These are phyloP conservation scores for Trichoderma lentiforme DNA, from an alignment of 2,329 filamentous ascomycete species.

Conservation along the genomic window DNA sequence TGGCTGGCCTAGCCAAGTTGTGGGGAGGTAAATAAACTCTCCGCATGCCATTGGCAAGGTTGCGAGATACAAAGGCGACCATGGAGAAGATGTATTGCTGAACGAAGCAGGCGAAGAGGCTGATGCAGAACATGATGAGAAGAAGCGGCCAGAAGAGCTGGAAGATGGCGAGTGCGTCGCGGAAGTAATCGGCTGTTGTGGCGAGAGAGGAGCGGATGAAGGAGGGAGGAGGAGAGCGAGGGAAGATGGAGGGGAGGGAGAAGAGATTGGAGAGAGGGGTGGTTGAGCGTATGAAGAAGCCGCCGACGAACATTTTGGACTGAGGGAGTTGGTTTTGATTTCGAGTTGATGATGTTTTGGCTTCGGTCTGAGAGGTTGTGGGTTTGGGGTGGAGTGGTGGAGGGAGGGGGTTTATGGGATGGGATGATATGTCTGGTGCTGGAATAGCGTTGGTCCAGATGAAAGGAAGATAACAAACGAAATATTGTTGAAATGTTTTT, in stretches of 20 bases:
- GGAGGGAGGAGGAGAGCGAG: background rate
- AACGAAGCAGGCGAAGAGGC: background rate
- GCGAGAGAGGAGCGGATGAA: background rate
- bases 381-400: background rate
- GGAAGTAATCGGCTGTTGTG: background rate
- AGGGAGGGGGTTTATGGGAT: background rate
- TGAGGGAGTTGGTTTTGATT: background rate
- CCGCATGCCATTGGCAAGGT: background rate
- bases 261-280: background rate
- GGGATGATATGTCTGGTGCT: background rate
- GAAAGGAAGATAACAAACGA: background rate
- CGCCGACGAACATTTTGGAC: background rate
- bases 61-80: background rate
- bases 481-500: background rate
- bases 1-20: background rate
- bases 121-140: background rate
- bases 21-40: background rate
- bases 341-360: background rate
- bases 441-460: background rate
- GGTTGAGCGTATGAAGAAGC: background rate
- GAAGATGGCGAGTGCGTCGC: background rate
- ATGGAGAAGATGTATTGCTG: background rate
- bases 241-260: background rate
- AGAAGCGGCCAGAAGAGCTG: background rate
- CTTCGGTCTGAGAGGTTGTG: background rate